phyloP scores from a whole-genome alignment of 2,329 filamentous ascomycete species.

The Cercospora sesami region DNA sequence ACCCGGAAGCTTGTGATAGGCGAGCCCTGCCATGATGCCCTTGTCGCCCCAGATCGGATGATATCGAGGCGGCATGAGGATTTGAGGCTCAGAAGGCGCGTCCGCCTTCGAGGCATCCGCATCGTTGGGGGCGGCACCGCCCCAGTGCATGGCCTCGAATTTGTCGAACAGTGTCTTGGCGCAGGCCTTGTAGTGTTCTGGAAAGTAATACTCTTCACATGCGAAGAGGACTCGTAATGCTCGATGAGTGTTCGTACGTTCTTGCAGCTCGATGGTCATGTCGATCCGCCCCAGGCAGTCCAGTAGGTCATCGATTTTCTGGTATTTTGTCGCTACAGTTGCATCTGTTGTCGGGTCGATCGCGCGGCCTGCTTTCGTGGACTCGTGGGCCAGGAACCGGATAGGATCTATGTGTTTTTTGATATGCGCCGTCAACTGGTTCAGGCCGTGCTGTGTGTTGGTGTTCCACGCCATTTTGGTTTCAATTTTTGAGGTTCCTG shows the following conservation, averaged over 20 bases:
- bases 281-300: neutral
- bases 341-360: neutral
- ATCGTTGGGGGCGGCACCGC: neutral
- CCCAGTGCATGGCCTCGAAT: neutral
- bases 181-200: neutral
- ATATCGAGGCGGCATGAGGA: neutral
- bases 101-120: no score
- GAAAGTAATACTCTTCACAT: neutral
- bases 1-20: neutral
- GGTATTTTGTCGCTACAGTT: neutral
- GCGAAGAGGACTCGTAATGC: neutral
- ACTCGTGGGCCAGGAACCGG: neutral
- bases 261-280: neutral
- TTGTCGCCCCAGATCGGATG: neutral
- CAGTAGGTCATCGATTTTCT: neutral
- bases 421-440: no score
- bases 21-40: neutral
- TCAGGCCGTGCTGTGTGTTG: neutral
- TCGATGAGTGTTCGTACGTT: neutral
- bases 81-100: no score
- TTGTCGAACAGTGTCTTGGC: neutral
- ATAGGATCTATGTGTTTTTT: no score
- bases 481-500: neutral
- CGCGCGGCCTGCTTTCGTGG: neutral
- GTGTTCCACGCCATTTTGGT: neutral